Base-by-base conservation (phyloP, 805 yeast species). In the Wickerhamomyces rabaulensis region DNA sequence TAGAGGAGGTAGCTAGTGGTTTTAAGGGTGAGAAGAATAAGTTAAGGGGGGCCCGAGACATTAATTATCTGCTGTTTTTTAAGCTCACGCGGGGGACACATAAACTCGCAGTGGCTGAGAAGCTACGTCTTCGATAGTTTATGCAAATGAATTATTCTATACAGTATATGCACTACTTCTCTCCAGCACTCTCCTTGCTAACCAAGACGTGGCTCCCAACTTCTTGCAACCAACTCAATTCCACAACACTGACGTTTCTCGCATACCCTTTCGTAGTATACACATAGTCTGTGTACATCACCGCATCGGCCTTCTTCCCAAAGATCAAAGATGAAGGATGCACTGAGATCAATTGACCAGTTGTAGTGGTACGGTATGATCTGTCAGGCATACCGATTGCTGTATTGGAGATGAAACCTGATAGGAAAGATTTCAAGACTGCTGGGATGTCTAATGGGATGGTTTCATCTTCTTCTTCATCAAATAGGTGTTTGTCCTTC, bases 311-410 rank as follows among this genome's bases (percentile, higher is more conserved):
- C 54, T 79, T 77, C 53, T 78, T 77, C 7, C 97, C 96, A 66
- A 92, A 94, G 37, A 94, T 68, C 64, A 87, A 68, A 0, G 96
- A 88, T 0, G 96, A 86, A 0, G 98, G 98, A 61, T 92, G 98
- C 10, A 92, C 80, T 42, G 94, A 81, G 41, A 92, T 80, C 27
- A 87, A 71, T 63, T 89, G 97, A 22, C 96, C 96, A 1, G 86
- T 79, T 25, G 84, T 70, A 7, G 90, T 84, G 0, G 98, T 90
- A 60, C 95, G 74, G 68, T 84, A 94, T 4, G 96, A 85, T 58
- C 97, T 75, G 64, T 94, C 98, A 0, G 98, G 96, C 80, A 87
- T 79, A 10, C 97, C 96, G 17, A 94, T 79, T 0, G 99, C 99
- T 0, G 96, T 83, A 63, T 92, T 91, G 41, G 84, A 75, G n/a